Conservation (phyloP, 2,329 filamentous ascomycete genomes). For the Macroventuria anomochaeta region DNA sequence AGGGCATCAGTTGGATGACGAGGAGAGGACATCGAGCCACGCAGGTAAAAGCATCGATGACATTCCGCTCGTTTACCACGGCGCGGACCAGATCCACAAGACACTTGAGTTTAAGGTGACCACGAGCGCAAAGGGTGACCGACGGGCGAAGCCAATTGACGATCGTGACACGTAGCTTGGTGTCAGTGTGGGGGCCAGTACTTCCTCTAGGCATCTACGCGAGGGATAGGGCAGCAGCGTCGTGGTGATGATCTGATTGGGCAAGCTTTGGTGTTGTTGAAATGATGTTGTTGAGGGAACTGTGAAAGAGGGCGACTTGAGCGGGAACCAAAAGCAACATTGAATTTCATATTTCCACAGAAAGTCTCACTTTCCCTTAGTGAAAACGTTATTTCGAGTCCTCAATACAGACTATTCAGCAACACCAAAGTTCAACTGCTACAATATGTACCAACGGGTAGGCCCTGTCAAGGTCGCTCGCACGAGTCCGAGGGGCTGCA, state of each 20-base stretch:
- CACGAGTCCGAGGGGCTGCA: conserved; percentile 6
- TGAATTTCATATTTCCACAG: conserved; percentile 6
- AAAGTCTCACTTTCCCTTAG: conserved; percentile 3
- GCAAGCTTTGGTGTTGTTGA: conserved; percentile 9
- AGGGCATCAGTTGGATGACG: conserved; percentile 5
- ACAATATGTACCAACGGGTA: conserved; percentile 5
- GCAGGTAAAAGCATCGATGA: conserved; percentile 4
- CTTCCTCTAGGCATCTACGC: conserved; percentile 10
- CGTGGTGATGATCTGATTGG: conserved; percentile 5
- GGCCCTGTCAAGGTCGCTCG: conserved; percentile 10
- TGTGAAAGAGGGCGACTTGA: conserved; percentile 7
- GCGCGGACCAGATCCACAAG: conserved; percentile 7
- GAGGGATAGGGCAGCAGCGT: conserved; percentile 4
- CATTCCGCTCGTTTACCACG: conserved; percentile 4
- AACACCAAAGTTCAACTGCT: conserved; percentile 12
- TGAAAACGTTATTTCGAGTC: conserved; percentile 5
- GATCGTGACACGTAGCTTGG: conserved; percentile 12
- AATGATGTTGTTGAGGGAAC: conserved; percentile 10
- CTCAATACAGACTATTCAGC: conserved; percentile 9
- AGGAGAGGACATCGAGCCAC: conserved; percentile 7
- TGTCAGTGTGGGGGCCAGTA: conserved; percentile 9
- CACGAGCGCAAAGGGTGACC: conserved; percentile 7
- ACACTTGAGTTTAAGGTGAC: conserved; percentile 9
- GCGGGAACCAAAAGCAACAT: conserved; percentile 8
- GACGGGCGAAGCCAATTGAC: conserved; percentile 6